Evolutionary conservation across 148 eudicot genomes (phyloP).

Genomic region (Vaccinium myrtillus): DNA sequence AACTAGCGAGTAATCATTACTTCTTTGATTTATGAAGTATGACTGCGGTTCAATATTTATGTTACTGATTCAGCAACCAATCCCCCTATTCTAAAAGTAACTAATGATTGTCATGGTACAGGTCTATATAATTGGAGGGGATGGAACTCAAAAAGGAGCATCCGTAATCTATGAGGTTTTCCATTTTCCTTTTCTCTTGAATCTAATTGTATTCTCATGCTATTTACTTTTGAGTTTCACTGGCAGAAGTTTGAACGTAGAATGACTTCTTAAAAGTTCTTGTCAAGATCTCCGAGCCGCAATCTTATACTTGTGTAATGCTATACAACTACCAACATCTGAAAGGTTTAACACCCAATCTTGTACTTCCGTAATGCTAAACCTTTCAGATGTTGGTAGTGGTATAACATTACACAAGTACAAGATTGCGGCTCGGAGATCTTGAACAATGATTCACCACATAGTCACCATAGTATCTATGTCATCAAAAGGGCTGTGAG

Average conservation of each 20-base stretch:
- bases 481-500: neutral
- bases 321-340: neutral
- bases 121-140: slow-evolving; percentile 62
- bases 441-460: neutral
- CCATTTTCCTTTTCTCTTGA: neutral
- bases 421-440: neutral
- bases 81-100: neutral
- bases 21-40: neutral
- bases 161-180: slow-evolving; percentile 52
- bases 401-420: neutral
- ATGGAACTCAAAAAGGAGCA: slow-evolving; percentile 62
- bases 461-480: neutral
- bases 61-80: neutral
- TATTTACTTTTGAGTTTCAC: neutral
- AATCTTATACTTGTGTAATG: neutral
- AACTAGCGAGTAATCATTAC: neutral
- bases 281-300: neutral
- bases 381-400: neutral
- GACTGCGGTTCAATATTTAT: neutral
- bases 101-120: neutral
- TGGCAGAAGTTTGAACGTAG: neutral
- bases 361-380: neutral
- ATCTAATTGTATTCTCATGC: neutral
- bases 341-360: slow-evolving; percentile 1
- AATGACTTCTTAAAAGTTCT: neutral